Percentiles rank a stretch among this genome's conserved stretches.
These are phyloP conservation scores for Lactifluus subvellereus DNA, from an alignment of 768 basidiomycete species.

Conservation along the genomic window DNA sequence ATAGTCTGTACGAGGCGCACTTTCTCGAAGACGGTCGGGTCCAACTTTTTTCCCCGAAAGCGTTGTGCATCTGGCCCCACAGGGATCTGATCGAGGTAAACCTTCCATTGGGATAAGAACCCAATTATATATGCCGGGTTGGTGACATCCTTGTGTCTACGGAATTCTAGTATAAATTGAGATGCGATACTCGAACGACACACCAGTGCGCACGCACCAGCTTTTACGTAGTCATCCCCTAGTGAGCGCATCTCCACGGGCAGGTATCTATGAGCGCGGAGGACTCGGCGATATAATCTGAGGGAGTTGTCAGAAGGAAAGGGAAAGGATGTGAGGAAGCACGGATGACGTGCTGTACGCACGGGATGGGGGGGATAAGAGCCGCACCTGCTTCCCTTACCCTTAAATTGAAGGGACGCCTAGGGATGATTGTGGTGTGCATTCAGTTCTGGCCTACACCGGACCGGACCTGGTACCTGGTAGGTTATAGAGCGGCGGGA, in stretches of 20 bases:
- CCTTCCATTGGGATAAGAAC: constrained; percentile 93
- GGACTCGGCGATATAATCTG: constrained; percentile 41
- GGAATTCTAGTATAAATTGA: constrained; percentile 63
- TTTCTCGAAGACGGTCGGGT: constrained; percentile 71
- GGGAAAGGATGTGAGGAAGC: background rate
- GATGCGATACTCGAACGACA: background rate
- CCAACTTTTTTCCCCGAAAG: constrained; percentile 63
- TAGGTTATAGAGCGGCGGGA: no score
- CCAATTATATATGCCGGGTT: constrained; percentile 92
- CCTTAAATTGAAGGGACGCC: constrained; percentile 30
- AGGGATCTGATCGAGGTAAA: constrained; percentile 74
- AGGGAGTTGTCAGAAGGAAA: background rate
- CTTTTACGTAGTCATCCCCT: constrained; percentile 45
- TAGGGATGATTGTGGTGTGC: constrained; percentile 24
- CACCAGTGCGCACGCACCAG: constrained; percentile 21
- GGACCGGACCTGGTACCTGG: no score
- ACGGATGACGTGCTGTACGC: constrained; percentile 13
- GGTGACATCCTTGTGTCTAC: constrained; percentile 66
- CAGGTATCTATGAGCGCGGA: constrained; percentile 38
- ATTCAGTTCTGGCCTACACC: background rate
- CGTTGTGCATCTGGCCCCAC: constrained; percentile 37
- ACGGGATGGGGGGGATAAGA: constrained; percentile 41
- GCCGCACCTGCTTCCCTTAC: constrained; percentile 19
- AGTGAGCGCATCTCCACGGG: constrained; percentile 42
- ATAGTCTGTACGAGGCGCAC: constrained; percentile 33